Conservation (phyloP, 352 stramenopile species). For the Globisporangium sylvaticum region DNA sequence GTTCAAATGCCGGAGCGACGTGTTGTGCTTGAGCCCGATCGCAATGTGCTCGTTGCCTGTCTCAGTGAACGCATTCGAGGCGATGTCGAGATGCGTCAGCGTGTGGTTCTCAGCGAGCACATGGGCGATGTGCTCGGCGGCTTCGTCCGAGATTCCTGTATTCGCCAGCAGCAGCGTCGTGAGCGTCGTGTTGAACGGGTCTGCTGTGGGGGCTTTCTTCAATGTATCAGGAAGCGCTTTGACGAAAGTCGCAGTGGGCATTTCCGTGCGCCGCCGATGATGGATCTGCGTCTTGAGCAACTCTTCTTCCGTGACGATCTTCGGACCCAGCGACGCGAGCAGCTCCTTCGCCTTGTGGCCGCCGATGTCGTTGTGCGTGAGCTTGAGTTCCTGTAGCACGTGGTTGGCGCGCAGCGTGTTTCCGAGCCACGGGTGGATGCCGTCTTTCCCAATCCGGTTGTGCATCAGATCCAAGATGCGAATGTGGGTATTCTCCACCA, state of each 20-base stretch:
- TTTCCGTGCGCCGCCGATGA: conserved; percentile 18
- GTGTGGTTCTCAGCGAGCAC: conserved; percentile 42
- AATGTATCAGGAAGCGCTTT: conserved; percentile 1
- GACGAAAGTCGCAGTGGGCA: conserved; percentile 11
- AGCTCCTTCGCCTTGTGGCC: conserved; percentile 51
- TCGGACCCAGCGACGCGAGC: conserved; percentile 39
- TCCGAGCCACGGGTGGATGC: conserved; percentile 59
- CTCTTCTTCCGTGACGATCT: conserved; percentile 39
- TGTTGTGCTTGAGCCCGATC: conserved; percentile 42
- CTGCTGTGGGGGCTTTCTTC: neutral
- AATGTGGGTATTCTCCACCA: conserved; percentile 39
- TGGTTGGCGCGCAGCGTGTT: conserved; percentile 48
- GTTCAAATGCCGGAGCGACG: conserved; percentile 38
- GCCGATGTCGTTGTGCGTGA: conserved; percentile 68
- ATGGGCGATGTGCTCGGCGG: conserved; percentile 36
- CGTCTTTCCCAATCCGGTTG: conserved; percentile 60
- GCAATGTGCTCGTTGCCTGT: conserved; percentile 39
- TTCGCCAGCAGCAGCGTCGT: conserved; percentile 52
- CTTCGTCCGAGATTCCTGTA: conserved; percentile 54
- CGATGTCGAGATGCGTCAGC: conserved; percentile 52
- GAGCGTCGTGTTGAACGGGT: conserved; percentile 59
- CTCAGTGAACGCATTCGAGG: conserved; percentile 41
- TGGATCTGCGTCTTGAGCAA: conserved; percentile 50
- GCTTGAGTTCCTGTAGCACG: conserved; percentile 43
- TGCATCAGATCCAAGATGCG: conserved; percentile 56